Base-by-base conservation (phyloP, 164 flowering plant species). In the Tetracentron sinense region DNA sequence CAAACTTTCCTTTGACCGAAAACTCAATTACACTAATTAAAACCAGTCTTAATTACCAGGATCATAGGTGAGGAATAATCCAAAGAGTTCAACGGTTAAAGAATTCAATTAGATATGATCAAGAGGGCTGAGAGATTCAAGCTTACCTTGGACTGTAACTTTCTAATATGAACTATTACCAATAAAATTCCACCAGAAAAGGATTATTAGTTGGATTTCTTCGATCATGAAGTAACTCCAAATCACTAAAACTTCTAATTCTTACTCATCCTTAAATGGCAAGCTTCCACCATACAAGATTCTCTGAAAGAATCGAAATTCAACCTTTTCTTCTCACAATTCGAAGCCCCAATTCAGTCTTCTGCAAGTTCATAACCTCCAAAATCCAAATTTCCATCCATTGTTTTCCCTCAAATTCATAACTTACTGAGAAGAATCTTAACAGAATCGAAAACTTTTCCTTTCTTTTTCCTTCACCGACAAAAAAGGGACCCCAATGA, bases 401-500 rank as follows among this genome's bases (percentile, higher is more conserved):
- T 38, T n/a, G n/a, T n/a, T n/a, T n/a, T n/a, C n/a, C n/a, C n/a
- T n/a, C n/a, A n/a, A n/a, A n/a, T n/a, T n/a, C n/a, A n/a, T n/a
- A n/a, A 8, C 44, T 4, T 38, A 8, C 11, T 8, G 44, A 38
- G 14, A 16, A 38, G 44, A 38, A 38, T 38, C 44, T 16, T 10
- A 10, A 14, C 21, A 22, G 28, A 56, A 56, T 22, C 29, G 28
- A 20, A 69, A 62, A 33, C 6, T 49, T 12, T 42, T 19, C 16
- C 54, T 15, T 6, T 61, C n/a, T n/a, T 46, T 17, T 21, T 38
- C 29, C 51, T 57, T 67, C 57, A 69, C 75, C 78, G 73, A 60
- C 75, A 63, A 70, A 69, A 77, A 74, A 74, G 71, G 42, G 58
- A 42, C 31, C 16, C 25, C 31, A 66, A 42, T 63, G 14, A 21